Evolutionary conservation across 2,329 filamentous ascomycete genomes (phyloP).

Genomic region (Fulvia fulva): DNA sequence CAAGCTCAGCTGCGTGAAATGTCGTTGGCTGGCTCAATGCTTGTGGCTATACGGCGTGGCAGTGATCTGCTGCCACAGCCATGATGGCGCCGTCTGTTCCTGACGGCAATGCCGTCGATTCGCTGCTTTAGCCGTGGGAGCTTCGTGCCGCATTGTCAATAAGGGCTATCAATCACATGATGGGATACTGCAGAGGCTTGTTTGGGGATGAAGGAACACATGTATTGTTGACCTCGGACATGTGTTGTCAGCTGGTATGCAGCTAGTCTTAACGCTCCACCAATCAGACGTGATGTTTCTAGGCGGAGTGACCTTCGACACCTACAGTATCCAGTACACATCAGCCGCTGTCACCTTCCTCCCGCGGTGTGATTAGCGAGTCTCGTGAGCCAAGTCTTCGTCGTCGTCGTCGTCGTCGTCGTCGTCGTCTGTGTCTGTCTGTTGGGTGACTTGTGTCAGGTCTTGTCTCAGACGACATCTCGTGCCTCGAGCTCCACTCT

Average conservation of each 20-base stretch:
- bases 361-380: not conserved
- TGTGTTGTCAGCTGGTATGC: not conserved
- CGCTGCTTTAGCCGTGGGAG: not conserved
- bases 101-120: not conserved
- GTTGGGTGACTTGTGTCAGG: no score
- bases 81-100: not conserved
- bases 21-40: not conserved
- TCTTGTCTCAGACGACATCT: not conserved
- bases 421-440: no score
- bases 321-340: no score
- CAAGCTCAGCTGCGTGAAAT: not conserved
- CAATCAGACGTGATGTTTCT: not conserved
- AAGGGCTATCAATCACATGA: not conserved
- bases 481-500: not conserved
- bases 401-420: not conserved
- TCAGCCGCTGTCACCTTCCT: not conserved
- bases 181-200: not conserved
- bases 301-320: not conserved
- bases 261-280: not conserved
- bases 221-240: not conserved
- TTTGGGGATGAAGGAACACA: not conserved
- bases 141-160: not conserved
- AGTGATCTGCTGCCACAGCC: not conserved
- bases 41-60: not conserved
- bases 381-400: not conserved